These are phyloP conservation scores for Tricholoma matsutake DNA, from an alignment of 768 basidiomycete genomes.

Conservation along the genomic window DNA sequence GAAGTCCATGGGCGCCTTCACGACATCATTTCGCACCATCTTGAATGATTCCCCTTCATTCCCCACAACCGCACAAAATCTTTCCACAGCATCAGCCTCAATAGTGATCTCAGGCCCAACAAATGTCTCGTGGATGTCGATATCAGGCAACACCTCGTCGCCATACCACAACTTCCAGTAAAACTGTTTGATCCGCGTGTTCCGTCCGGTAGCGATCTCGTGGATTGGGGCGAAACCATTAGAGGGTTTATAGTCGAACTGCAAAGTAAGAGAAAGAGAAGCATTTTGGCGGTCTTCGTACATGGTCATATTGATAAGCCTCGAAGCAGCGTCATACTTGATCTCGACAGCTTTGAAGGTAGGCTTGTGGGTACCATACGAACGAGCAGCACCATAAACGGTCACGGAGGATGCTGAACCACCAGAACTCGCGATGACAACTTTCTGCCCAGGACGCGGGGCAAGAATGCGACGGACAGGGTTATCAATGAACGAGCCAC, in stretches of 20 bases:
- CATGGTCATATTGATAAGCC: conserved; percentile 67
- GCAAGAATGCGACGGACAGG: conserved; percentile 83
- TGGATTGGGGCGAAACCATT: conserved; percentile 92
- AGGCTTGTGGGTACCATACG: conserved; percentile 66
- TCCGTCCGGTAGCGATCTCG: conserved; percentile 80
- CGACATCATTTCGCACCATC: conserved; percentile 59
- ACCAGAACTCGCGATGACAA: conserved; percentile 54
- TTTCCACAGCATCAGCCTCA: conserved; percentile 71
- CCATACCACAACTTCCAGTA: conserved; percentile 99
- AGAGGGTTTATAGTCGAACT: conserved; percentile 84
- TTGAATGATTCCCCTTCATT: conserved; percentile 93
- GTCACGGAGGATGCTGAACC: conserved; percentile 54
- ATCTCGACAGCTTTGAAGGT: conserved; percentile 85
- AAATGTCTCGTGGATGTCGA: conserved; percentile 80
- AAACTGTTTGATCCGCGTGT: conserved; percentile 90
- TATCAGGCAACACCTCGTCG: conserved; percentile 71
- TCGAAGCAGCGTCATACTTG: conserved; percentile 47
- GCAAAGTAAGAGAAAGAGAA: conserved; percentile 76
- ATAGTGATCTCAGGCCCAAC: conserved; percentile 84
- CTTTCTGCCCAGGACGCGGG: conserved; percentile 76
- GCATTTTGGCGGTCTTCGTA: conserved; percentile 78
- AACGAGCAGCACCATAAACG: conserved; percentile 78
- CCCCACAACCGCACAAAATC: conserved; percentile 90
- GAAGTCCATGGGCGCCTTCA: conserved; percentile 97
- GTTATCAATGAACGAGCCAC: conserved; percentile 81